Base-by-base conservation (phyloP, 257 asterid genomes). In the Craterostigma plantagineum region DNA sequence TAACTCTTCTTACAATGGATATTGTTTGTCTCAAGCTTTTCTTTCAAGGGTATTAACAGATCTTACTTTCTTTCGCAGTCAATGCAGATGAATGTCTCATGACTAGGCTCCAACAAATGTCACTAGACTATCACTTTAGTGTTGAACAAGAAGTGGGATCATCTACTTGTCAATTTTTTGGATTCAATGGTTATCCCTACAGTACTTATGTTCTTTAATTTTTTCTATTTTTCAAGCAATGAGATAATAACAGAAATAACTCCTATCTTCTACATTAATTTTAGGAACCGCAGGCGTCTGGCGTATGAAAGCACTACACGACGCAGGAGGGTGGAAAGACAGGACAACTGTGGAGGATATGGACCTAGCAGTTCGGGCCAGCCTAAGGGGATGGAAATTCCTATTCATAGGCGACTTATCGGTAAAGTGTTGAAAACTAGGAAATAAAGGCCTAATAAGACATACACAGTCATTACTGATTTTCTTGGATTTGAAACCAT, bases 111-210 rank as follows among this genome's bases (percentile, higher is more conserved):
- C 86, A 74, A 60, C 79, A 74, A 48, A 78, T 74, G 85, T 68
- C 92, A 14, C 44, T 74, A n/a, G 73, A 74, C 54, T 77, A 73
- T 48, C 84, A 73, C 57, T 73, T 77, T 57, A 61, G 43, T 44
- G 81, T 74, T 55, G 92, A 78, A 57, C 77, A 77, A 66, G 92
- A 78, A 74, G 81, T 69, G 17, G 92, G 85, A 23, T 70, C 81
- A 34, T 53, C 69, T 10, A 62, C 70, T 27, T 63, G 63, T 41
- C 51, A 77, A 13, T 74, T 77, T 63, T 71, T 78, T 45, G 85
- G 92, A 43, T 74, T 74, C 64, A 74, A 71, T 41, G 76, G 92
- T 78, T 39, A 42, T 45, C 50, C 30, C 30, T 6, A 46, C n/a
- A n/a, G 30, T 13, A 33, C 38, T 48, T 33, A 47, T 40, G 55